phyloP scores from a whole-genome alignment of 495 filamentous ascomycete genomes.

The Darksidea phi region DNA sequence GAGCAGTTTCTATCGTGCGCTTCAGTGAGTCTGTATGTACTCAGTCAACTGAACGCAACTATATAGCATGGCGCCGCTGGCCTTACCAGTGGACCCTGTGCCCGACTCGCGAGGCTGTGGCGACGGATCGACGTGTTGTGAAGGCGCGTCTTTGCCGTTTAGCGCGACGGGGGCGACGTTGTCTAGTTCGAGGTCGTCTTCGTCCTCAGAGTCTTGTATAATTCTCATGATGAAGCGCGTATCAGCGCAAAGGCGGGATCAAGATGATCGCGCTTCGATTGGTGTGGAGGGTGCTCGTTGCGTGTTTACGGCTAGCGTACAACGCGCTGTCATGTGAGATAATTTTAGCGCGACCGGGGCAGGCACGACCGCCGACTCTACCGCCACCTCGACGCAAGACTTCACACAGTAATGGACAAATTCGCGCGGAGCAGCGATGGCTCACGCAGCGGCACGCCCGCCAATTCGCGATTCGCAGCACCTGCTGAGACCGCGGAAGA shows the following conservation, averaged over 20 bases:
- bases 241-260: neutral
- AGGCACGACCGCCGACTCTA: no score
- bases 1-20: slow-evolving; percentile 17
- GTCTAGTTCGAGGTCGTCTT: slow-evolving; percentile 24
- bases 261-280: neutral
- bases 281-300: neutral
- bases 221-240: slow-evolving; percentile 7
- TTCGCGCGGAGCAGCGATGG: slow-evolving; percentile 29
- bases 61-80: neutral
- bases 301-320: neutral
- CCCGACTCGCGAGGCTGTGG: slow-evolving; percentile 1
- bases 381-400: neutral
- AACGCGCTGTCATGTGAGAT: neutral
- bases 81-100: slow-evolving; percentile 25
- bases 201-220: slow-evolving; percentile 36
- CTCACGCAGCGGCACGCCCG: slow-evolving; percentile 51
- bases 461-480: slow-evolving; percentile 64
- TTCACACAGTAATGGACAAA: slow-evolving; percentile 19
- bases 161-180: neutral
- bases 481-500: slow-evolving; percentile 82
- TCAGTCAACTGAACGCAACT: slow-evolving; percentile 4
- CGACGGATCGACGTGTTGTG: neutral
- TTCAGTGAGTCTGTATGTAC: slow-evolving; percentile 12
- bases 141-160: neutral
- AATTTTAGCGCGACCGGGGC: neutral